Evolutionary conservation across 1,139 yeast genomes (phyloP).

Genomic region (Candida sp.): DNA sequence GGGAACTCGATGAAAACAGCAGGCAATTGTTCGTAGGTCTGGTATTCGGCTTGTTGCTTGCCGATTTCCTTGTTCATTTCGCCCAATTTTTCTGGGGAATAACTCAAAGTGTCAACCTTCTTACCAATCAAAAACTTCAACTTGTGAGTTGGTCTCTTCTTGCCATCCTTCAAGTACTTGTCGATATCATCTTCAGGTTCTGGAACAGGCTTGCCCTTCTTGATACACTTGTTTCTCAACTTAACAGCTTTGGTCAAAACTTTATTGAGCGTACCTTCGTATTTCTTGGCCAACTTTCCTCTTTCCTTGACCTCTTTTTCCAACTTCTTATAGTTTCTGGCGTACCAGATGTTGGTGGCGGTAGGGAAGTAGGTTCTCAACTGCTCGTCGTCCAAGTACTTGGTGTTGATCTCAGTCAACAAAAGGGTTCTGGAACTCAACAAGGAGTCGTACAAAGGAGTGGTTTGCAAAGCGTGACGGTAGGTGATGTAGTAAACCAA

Average conservation of each 20-base stretch:
- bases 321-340: constrained; percentile 60
- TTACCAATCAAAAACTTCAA: constrained; percentile 66
- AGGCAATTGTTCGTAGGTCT: constrained; percentile 53
- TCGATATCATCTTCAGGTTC: constrained; percentile 63
- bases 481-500: constrained; percentile 67
- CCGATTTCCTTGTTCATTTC: constrained; percentile 69
- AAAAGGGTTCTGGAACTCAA: constrained; percentile 70
- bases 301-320: constrained; percentile 60
- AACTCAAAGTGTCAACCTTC: constrained; percentile 84
- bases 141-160: constrained; percentile 73
- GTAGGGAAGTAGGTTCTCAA: constrained; percentile 62
- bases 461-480: constrained; percentile 69
- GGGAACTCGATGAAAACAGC: constrained; percentile 90
- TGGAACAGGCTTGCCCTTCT: constrained; percentile 55
- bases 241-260: constrained; percentile 62
- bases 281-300: constrained; percentile 52
- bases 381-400: constrained; percentile 51
- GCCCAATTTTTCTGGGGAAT: constrained; percentile 68
- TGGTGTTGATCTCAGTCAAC: constrained; percentile 62
- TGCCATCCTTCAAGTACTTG: constrained; percentile 54
- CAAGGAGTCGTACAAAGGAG: constrained; percentile 72
- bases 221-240: constrained; percentile 55
- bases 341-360: constrained; percentile 63
- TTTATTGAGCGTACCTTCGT: constrained; percentile 63
- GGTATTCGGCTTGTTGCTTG: constrained; percentile 55